These are phyloP conservation scores for Penicillium griseofulvum DNA, from an alignment of 2,329 filamentous ascomycete species.

Conservation along the genomic window DNA sequence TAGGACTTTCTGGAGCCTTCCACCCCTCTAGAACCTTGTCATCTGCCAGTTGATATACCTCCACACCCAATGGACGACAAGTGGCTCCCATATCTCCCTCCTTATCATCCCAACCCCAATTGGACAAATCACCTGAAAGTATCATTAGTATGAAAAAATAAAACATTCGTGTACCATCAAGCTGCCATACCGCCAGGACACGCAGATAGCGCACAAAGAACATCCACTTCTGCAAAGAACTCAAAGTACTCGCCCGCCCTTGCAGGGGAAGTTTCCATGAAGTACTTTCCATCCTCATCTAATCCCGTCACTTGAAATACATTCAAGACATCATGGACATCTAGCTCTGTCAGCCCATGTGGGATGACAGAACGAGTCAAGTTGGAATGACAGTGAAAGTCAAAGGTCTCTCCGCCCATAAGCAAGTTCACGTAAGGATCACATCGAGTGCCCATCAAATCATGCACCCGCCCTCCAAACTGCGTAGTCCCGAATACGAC, in stretches of 20 bases:
- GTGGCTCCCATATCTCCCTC: conserved; percentile 60
- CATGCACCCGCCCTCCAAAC: conserved; percentile 68
- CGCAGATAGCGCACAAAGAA: conserved; percentile 64
- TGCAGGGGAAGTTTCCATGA: conserved; percentile 60
- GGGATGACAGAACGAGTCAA: conserved; percentile 69
- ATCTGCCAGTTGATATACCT: conserved; percentile 65
- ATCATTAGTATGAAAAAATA: conserved; percentile 13
- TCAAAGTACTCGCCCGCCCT: conserved; percentile 59
- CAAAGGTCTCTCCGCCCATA: conserved; percentile 67
- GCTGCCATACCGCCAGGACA: conserved; percentile 63
- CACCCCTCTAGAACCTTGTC: conserved; percentile 57
- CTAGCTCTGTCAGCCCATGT: conserved; percentile 66
- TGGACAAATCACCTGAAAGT: conserved; percentile 62
- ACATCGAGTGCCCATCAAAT: conserved; percentile 77
- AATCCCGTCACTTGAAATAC: conserved; percentile 82
- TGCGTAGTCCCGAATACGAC: conserved; percentile 41
- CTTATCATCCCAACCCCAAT: conserved; percentile 73
- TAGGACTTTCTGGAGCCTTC: conserved; percentile 59
- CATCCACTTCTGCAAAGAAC: conserved; percentile 76
- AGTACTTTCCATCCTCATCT: conserved; percentile 69
- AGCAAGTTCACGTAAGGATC: conserved; percentile 80
- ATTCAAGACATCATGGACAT: conserved; percentile 83
- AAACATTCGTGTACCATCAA: neutral
- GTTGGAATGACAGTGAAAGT: conserved; percentile 84
- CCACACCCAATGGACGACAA: conserved; percentile 72